phyloP scores from a whole-genome alignment of 2,329 filamentous ascomycete genomes.

The Metarhizium rileyi region DNA sequence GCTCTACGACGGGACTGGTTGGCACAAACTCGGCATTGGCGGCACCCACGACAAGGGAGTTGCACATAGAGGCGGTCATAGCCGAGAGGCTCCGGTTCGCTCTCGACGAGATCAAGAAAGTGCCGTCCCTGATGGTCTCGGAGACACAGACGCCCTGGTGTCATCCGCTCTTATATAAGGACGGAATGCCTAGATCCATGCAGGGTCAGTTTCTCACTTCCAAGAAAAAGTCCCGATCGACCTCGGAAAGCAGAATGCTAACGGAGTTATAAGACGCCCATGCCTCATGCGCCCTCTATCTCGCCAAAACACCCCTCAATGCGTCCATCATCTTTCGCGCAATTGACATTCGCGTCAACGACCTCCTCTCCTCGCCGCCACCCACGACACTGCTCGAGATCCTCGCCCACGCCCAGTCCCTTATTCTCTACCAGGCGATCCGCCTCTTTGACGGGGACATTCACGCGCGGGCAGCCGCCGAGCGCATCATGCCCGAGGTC shows the following conservation, averaged over 20 bases:
- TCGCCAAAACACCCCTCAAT: constrained; percentile 39
- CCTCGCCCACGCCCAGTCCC: constrained; percentile 36
- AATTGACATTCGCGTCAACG: constrained; percentile 33
- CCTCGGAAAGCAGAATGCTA: neutral
- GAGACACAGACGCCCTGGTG: constrained; percentile 43
- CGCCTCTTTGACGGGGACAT: constrained; percentile 41
- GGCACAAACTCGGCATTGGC: constrained; percentile 14
- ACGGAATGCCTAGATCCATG: constrained; percentile 39
- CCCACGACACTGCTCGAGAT: constrained; percentile 18
- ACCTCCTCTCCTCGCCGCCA: constrained; percentile 28
- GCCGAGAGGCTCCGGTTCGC: constrained; percentile 28
- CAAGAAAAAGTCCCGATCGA: too few species aligned
- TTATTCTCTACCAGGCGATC: constrained; percentile 40
- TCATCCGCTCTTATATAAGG: constrained; percentile 40
- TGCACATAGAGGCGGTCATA: constrained; percentile 16
- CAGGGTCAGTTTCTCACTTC: too few species aligned
- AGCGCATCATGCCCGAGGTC: constrained; percentile 21
- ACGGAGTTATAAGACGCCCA: constrained; percentile 33
- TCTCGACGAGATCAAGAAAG: constrained; percentile 41
- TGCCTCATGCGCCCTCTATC: constrained; percentile 42
- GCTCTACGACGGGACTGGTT: constrained; percentile 13
- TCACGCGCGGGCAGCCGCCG: constrained; percentile 28
- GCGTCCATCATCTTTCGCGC: constrained; percentile 36
- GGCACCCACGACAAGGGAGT: constrained; percentile 13
- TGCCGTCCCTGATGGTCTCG: constrained; percentile 37